Evolutionary conservation across 2,329 filamentous ascomycete species (phyloP).

Genomic region (Aureobasidium leucospermi): DNA sequence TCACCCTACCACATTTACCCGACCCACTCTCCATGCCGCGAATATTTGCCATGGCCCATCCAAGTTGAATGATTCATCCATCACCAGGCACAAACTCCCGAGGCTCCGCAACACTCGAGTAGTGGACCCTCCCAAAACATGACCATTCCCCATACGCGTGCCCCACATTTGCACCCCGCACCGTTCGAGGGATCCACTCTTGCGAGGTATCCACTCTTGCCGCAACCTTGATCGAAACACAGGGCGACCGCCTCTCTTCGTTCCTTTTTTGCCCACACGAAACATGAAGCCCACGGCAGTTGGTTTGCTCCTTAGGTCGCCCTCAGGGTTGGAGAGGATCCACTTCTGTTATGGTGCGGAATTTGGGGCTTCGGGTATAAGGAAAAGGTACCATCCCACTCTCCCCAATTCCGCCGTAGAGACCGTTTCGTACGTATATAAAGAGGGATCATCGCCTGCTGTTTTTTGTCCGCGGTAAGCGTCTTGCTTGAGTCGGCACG

Average conservation of each 20-base stretch:
- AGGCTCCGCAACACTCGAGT: background rate
- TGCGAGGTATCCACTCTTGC: background rate
- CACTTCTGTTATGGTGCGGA: too few species aligned
- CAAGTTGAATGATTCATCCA: background rate
- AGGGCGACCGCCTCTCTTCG: background rate
- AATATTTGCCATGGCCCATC: background rate
- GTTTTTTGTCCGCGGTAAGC: background rate
- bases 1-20: background rate
- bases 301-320: background rate
- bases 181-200: background rate
- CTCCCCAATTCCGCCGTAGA: background rate
- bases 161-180: constrained; percentile 7
- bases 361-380: background rate
- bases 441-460: background rate
- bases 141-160: background rate
- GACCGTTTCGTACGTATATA: background rate
- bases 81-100: background rate
- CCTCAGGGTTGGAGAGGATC: background rate
- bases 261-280: background rate
- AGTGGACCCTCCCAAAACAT: background rate
- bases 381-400: background rate
- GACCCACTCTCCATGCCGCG: background rate
- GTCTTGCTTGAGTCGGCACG: background rate
- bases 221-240: background rate
- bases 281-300: background rate